phyloP scores from a whole-genome alignment of 1,139 yeast genomes.

The Nakaseomyces uthaithaninus region DNA sequence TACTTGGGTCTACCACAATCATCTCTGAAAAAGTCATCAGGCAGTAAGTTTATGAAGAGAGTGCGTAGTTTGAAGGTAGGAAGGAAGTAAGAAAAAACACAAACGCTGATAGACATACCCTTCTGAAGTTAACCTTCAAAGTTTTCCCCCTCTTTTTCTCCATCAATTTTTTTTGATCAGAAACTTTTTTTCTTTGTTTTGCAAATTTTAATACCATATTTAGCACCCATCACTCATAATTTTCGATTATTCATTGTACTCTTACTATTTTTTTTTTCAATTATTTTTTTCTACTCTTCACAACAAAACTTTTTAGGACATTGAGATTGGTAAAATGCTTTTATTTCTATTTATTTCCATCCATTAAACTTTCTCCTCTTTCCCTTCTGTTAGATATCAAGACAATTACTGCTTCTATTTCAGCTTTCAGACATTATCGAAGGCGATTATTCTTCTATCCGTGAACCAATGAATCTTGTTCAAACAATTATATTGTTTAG shows the following conservation, averaged over 20 bases:
- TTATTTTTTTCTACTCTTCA: background rate
- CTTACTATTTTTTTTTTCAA: background rate
- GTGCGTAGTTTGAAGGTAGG: slow-evolving; percentile 84
- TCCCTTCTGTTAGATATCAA: no score
- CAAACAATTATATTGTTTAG: no score
- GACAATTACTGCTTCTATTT: no score
- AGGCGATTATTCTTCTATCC: no score
- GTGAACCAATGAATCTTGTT: no score
- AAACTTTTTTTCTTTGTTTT: background rate
- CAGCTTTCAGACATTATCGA: no score
- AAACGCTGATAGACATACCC: no score
- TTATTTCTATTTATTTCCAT: no score
- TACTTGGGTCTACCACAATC: slow-evolving; percentile 25
- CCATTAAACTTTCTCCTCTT: no score
- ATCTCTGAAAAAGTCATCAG: slow-evolving; percentile 32
- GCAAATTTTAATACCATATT: background rate
- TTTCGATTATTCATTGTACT: slow-evolving; percentile 5
- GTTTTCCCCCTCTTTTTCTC: slow-evolving; percentile 10
- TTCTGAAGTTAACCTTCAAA: background rate
- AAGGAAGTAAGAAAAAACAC: slow-evolving; percentile 27
- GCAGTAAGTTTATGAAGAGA: slow-evolving; percentile 59
- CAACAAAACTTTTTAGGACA: background rate
- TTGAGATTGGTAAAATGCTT: no score
- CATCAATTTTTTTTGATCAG: background rate
- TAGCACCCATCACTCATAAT: slow-evolving; percentile 1